A percentile compares a stretch with the other conserved stretches of the same genome.
These are phyloP conservation scores for Rubia peregrina DNA, from an alignment of 305 asterid species.

Conservation along the genomic window DNA sequence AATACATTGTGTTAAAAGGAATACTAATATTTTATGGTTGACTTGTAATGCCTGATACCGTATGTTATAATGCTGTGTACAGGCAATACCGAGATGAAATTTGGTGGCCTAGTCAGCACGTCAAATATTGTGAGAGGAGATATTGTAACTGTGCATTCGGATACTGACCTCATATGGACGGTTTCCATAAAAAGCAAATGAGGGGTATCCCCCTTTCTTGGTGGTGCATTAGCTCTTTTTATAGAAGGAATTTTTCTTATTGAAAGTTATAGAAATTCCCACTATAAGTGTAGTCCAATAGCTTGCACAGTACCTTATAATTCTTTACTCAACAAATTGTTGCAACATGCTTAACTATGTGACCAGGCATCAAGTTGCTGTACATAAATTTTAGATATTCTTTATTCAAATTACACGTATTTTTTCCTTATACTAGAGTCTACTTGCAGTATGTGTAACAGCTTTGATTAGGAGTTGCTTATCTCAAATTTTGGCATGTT, in stretches of 20 bases:
- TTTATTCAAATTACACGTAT: not conserved
- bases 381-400: not conserved
- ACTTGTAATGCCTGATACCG: conserved; percentile 6
- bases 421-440: not conserved
- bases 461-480: not conserved
- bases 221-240: not conserved
- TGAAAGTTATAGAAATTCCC: not conserved
- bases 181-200: conserved; percentile 51
- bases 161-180: conserved; percentile 82
- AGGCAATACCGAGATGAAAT: conserved; percentile 69
- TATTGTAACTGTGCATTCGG: conserved; percentile 64
- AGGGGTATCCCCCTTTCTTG: conserved; percentile 8
- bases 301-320: not conserved
- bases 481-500: not conserved
- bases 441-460: not conserved
- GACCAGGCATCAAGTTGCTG: not conserved
- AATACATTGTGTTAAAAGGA: not conserved
- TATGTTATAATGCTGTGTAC: conserved; percentile 16
- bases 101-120: conserved; percentile 85
- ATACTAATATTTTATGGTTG: not conserved
- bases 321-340: not conserved
- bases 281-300: not conserved
- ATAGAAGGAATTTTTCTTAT: not conserved
- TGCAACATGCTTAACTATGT: not conserved
- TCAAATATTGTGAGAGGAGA: conserved; percentile 57